phyloP scores from a whole-genome alignment of 1,284 basidiomycete genomes.

The Wolfiporia cocos region DNA sequence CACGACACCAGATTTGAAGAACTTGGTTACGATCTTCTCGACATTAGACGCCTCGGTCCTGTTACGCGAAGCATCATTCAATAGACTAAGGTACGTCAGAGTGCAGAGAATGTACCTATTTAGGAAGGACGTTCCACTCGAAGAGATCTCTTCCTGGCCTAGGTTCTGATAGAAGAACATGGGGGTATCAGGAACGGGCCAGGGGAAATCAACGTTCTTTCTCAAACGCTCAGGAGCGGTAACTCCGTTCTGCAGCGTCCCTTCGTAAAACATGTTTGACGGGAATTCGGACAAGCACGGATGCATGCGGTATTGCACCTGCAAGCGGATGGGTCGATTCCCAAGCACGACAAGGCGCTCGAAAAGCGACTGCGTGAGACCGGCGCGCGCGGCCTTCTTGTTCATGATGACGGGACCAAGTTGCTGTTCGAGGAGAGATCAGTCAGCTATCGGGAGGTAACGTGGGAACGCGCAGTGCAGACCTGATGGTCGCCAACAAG shows the following conservation, averaged over 20 bases:
- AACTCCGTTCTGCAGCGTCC: conserved; percentile 97
- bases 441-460: background rate
- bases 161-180: conserved; percentile 99
- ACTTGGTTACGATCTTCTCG: conserved; percentile 99
- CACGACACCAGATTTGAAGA: conserved; percentile 97
- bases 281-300: conserved; percentile 99
- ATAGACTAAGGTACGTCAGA: conserved; percentile 12
- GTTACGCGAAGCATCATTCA: conserved; percentile 13
- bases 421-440: conserved; percentile 49
- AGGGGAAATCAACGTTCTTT: conserved; percentile 98
- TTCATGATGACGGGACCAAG: conserved; percentile 99
- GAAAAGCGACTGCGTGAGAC: conserved; percentile 95
- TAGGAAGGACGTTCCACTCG: conserved; percentile 96
- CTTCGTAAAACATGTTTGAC: conserved; percentile 99
- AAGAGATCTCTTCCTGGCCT: conserved; percentile 98
- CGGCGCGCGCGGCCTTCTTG: conserved; percentile 98
- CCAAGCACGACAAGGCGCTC: conserved; percentile 94
- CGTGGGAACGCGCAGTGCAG: too few species aligned
- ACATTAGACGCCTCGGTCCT: conserved; percentile 98
- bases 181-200: conserved; percentile 96
- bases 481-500: conserved; percentile 95
- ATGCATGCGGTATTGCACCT: conserved; percentile 99
- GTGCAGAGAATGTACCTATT: conserved; percentile 57
- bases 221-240: conserved; percentile 95
- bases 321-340: conserved; percentile 95